A percentile compares a stretch with the other conserved stretches of the same genome.
Evolutionary conservation across 2,329 filamentous ascomycete genomes (phyloP).

Genomic region (Shiraia sp.): DNA sequence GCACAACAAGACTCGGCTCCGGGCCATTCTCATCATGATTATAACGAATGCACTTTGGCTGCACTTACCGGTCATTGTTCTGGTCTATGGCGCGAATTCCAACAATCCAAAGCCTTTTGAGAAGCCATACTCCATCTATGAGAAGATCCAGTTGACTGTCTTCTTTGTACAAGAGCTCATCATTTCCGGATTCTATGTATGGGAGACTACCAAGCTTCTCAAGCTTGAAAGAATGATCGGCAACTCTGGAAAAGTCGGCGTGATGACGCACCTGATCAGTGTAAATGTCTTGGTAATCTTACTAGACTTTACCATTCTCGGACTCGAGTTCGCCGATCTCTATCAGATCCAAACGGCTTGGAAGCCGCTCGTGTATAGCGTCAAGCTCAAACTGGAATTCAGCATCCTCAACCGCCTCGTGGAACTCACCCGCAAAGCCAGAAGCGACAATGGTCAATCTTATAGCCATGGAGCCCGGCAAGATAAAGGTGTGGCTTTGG

Average conservation of each 20-base stretch:
- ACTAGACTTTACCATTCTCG: constrained; percentile 26
- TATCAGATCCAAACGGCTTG: constrained; percentile 31
- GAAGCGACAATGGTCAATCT: too few species aligned
- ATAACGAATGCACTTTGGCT: constrained; percentile 56
- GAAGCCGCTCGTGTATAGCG: constrained; percentile 47
- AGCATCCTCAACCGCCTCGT: constrained; percentile 51
- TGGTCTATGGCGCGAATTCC: constrained; percentile 56
- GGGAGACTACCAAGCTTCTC: constrained; percentile 44
- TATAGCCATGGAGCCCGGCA: too few species aligned
- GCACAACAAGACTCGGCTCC: constrained; percentile 51
- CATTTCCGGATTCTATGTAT: constrained; percentile 54
- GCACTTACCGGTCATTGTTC: constrained; percentile 57
- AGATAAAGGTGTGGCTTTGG: too few species aligned
- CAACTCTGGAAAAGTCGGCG: constrained; percentile 7
- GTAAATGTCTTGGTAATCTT: constrained; percentile 28
- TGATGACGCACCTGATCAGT: constrained; percentile 23
- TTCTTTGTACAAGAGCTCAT: constrained; percentile 45
- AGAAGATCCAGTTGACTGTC: constrained; percentile 47
- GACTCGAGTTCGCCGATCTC: constrained; percentile 20
- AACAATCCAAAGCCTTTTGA: constrained; percentile 31
- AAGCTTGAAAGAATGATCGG: constrained; percentile 17
- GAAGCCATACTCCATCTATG: constrained; percentile 42
- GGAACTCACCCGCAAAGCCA: not conserved
- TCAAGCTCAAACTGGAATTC: constrained; percentile 58
- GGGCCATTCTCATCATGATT: constrained; percentile 59